phyloP scores from a whole-genome alignment of 2,329 filamentous ascomycete species.

The Emergomyces orientalis region DNA sequence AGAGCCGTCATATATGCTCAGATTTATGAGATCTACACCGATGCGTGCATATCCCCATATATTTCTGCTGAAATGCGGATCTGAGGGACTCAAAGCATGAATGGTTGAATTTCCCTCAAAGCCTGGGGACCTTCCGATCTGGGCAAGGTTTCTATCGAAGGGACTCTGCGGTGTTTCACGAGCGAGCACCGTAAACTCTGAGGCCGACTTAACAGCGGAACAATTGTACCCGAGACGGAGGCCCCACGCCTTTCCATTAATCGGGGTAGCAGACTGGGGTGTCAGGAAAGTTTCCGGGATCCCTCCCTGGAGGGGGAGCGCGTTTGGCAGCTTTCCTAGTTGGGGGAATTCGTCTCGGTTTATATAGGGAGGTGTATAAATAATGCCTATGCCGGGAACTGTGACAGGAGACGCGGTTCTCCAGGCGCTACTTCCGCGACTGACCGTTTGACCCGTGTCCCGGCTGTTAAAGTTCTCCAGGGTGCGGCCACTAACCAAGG shows the following conservation, averaged over 20 bases:
- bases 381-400: conserved; percentile 8
- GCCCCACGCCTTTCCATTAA: conserved; percentile 8
- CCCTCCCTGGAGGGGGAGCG: not conserved
- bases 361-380: conserved; percentile 9
- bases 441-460: not conserved
- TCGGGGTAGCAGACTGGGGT: conserved; percentile 9
- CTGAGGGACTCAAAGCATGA: not conserved
- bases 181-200: conserved; percentile 8
- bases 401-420: not conserved
- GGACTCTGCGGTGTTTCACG: not conserved
- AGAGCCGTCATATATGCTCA: not conserved
- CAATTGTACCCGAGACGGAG: conserved; percentile 10
- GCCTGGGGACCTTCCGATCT: not conserved
- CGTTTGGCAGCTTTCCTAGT: not conserved
- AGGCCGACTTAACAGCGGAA: conserved; percentile 7
- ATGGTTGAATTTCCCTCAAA: not conserved
- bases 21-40: not conserved
- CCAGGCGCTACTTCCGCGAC: conserved; percentile 4
- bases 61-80: not conserved
- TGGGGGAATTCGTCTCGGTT: conserved; percentile 1
- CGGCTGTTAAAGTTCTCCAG: conserved; percentile 3
- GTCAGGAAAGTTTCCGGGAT: conserved; percentile 9
- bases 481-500: conserved; percentile 7
- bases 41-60: not conserved
- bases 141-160: not conserved